These are phyloP conservation scores for Acanthamoeba triangularis DNA, from an alignment of 208 protist species.

Conservation along the genomic window DNA sequence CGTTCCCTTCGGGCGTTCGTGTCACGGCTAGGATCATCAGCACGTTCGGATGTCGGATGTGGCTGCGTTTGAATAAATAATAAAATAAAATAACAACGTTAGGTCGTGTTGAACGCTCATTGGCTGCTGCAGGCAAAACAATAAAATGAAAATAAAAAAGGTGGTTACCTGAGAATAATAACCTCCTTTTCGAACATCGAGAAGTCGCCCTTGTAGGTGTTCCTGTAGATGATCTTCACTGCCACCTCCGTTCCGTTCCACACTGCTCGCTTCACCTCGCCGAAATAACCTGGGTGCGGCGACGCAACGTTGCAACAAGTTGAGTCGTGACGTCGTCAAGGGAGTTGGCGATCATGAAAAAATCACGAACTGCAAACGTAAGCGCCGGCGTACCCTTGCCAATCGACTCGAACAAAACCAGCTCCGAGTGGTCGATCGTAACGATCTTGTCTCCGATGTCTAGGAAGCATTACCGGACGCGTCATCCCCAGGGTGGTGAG, in stretches of 20 bases:
- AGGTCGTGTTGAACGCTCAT: too few species aligned
- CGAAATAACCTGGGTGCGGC: background rate
- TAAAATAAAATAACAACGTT: too few species aligned
- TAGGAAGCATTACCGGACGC: background rate
- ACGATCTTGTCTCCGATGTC: conserved; percentile 24
- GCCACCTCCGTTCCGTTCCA: conserved; percentile 33
- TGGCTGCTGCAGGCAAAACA: too few species aligned
- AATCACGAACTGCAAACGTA: too few species aligned
- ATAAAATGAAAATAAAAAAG: too few species aligned
- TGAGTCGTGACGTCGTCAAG: too few species aligned
- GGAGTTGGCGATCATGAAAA: too few species aligned
- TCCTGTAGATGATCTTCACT: conserved; percentile 31
- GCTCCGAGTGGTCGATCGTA: background rate
- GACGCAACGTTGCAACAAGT: background rate
- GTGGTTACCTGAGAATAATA: background rate
- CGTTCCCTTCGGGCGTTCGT: background rate
- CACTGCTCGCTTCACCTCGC: conserved; percentile 45
- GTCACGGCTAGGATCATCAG: conserved; percentile 21
- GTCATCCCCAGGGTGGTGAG: background rate
- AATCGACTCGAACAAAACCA: background rate
- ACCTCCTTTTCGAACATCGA: conserved; percentile 26
- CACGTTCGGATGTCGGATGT: conserved; percentile 27
- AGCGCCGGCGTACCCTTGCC: background rate
- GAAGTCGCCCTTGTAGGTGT: conserved; percentile 36
- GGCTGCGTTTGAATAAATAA: too few species aligned